Evolutionary conservation across 2,329 filamentous ascomycete species (phyloP), one percentile per base, ranked within the genome.

Genomic region (Helminthosporium solani): DNA sequence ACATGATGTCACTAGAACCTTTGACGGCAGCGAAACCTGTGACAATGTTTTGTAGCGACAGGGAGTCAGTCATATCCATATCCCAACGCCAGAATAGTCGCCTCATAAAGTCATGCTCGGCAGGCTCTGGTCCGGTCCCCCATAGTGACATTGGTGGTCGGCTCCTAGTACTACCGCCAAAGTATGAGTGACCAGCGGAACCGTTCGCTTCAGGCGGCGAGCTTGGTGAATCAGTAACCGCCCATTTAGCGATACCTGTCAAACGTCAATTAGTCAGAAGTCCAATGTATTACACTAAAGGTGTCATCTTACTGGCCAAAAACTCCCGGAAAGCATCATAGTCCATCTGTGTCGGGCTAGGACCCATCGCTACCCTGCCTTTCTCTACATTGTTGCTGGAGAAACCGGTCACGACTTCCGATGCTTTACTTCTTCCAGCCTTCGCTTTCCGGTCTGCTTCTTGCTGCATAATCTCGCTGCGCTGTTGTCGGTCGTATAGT

Each of bases 281-380:
- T n/a, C 5, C 21, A n/a, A 35, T 16, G 15, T 5, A 35, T n/a
- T 16, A 23, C 38, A 15, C 7, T 11, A 14, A 19, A n/a, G 6
- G 2, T n/a, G 33, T 2, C 12, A 40, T 56, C 67, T 52, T 52
- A 71, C 75, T 74, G 3, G 94, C 90, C 35, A 99, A 76, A 59
- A 99, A 97, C 61, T 97, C 91, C 46, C 92, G 80, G 72, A 97
- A 99, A 1, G 88, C 90, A 69, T 96, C 89, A 63, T 97, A 99
- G 68, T 97, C 91, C 94, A 99, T 99, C 56, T 91, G 79, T 21
- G 87, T 95, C 12, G 90, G 89, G 68, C 90, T 96, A 6, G 90
- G 86, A 0, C 91, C 92, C 1, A 96, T 78, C 0, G 89, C 92
- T 15, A 96, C 90, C 42, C 92, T 82, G 1, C 90, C 91, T 64